A percentile compares a stretch with the other conserved stretches of the same genome.
phyloP scores from a whole-genome alignment of 73 alveolate genomes.

The Symbiodinium natans region DNA sequence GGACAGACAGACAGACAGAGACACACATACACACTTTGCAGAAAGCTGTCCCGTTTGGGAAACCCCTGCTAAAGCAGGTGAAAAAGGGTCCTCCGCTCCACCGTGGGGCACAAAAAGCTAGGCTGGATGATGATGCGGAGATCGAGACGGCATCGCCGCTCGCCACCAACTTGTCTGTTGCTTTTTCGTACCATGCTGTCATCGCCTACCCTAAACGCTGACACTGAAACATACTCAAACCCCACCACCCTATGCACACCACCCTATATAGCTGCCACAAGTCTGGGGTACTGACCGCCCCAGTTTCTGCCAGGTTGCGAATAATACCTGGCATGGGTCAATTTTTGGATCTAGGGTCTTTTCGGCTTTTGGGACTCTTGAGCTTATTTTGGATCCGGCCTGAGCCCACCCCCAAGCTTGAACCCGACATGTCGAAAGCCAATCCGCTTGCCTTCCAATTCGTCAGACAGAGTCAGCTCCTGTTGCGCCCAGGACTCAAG shows the following conservation, averaged over 20 bases:
- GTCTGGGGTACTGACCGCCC: constrained; percentile 15
- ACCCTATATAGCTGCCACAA: no score
- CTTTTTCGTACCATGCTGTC: no score
- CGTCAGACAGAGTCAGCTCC: constrained; percentile 58
- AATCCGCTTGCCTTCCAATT: constrained; percentile 31
- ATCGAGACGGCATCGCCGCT: not conserved
- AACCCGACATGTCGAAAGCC: not conserved
- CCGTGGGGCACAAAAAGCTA: not conserved
- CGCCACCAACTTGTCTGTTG: not conserved
- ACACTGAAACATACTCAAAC: no score
- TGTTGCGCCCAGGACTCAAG: not conserved
- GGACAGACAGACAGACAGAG: no score
- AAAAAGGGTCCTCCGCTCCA: no score
- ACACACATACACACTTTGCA: not conserved
- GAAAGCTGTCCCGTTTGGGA: no score
- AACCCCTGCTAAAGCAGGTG: no score
- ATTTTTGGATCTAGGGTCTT: no score
- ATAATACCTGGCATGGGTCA: constrained; percentile 35
- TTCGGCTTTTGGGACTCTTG: not conserved
- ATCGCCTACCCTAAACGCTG: no score
- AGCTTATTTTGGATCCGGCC: no score
- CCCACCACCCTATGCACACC: no score
- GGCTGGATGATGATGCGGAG: not conserved
- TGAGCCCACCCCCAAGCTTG: not conserved
- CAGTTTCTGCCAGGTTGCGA: constrained; percentile 49